phyloP scores from a whole-genome alignment of 225 moss, liverwort and hornwort species.

The Rhytidiadelphus loreus region DNA sequence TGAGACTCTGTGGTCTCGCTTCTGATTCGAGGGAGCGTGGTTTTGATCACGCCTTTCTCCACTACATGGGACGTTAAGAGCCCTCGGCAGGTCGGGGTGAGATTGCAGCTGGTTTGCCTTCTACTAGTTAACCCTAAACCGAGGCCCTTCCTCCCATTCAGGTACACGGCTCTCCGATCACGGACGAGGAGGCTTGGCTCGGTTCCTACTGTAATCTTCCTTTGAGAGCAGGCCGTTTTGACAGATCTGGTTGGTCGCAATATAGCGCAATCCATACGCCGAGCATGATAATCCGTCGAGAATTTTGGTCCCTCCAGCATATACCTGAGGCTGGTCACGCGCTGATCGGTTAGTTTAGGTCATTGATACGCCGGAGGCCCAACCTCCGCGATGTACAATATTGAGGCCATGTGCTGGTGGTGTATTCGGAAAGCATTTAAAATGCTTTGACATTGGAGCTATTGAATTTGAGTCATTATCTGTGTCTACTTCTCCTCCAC shows the following conservation, averaged over 20 bases:
- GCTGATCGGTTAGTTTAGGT: conserved; percentile 36
- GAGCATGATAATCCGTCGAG: conserved; percentile 14
- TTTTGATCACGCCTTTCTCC: conserved; percentile 3
- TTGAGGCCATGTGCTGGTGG: conserved; percentile 11
- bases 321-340: conserved; percentile 15
- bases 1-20: neutral
- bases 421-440: neutral
- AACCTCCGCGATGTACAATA: conserved; percentile 27
- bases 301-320: conserved; percentile 27
- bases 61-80: neutral
- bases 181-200: neutral
- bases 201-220: neutral
- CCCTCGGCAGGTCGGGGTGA: neutral
- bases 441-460: conserved; percentile 2
- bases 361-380: conserved; percentile 12
- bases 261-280: neutral
- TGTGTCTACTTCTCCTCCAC: neutral
- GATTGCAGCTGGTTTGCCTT: conserved; percentile 5
- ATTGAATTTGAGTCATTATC: conserved; percentile 1
- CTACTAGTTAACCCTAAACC: neutral
- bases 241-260: neutral
- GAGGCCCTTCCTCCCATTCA: conserved; percentile 4
- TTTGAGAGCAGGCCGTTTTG: neutral
- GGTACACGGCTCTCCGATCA: neutral
- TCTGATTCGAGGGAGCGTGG: conserved; percentile 15